A percentile compares a stretch with the other conserved stretches of the same genome.
These are phyloP conservation scores for Ilyonectria sp. DNA, from an alignment of 2,329 filamentous ascomycete genomes.

Conservation along the genomic window DNA sequence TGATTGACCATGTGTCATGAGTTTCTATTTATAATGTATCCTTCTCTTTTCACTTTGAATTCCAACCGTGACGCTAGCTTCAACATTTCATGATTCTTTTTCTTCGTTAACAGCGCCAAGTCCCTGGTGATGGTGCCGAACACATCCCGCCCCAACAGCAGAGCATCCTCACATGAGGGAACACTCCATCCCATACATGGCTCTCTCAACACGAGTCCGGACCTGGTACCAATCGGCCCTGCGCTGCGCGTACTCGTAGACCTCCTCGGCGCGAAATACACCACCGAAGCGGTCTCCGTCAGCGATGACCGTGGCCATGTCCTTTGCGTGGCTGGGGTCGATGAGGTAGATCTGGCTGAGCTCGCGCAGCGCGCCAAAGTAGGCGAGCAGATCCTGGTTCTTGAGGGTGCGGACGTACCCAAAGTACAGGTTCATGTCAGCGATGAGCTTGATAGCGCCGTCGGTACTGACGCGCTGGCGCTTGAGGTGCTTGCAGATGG, in stretches of 20 bases:
- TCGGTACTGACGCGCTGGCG: conserved; percentile 92
- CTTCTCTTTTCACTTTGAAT: conserved; percentile 29
- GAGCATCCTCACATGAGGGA: conserved; percentile 76
- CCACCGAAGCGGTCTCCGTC: conserved; percentile 92
- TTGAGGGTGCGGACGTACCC: conserved; percentile 85
- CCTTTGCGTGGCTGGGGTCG: conserved; percentile 86
- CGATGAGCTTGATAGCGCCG: conserved; percentile 92
- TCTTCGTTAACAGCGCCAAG: conserved; percentile 20
- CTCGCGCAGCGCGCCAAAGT: conserved; percentile 93
- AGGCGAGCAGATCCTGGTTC: conserved; percentile 87
- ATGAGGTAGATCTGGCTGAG: conserved; percentile 97
- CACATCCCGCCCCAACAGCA: background rate
- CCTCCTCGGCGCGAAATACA: conserved; percentile 95
- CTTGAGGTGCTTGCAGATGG: conserved; percentile 97
- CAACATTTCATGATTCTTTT: conserved; percentile 35
- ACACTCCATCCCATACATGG: conserved; percentile 97
- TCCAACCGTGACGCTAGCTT: conserved; percentile 32
- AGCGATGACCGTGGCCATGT: conserved; percentile 95
- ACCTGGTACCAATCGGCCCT: conserved; percentile 96
- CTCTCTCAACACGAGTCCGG: conserved; percentile 89
- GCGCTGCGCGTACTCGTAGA: conserved; percentile 96
- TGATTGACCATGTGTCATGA: conserved; percentile 8
- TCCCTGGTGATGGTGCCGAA: background rate
- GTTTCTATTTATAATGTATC: conserved; percentile 30
- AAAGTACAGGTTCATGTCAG: conserved; percentile 96